Evolutionary conservation across 257 asterid genomes (phyloP).

Genomic region (Przewalskia tangutica): DNA sequence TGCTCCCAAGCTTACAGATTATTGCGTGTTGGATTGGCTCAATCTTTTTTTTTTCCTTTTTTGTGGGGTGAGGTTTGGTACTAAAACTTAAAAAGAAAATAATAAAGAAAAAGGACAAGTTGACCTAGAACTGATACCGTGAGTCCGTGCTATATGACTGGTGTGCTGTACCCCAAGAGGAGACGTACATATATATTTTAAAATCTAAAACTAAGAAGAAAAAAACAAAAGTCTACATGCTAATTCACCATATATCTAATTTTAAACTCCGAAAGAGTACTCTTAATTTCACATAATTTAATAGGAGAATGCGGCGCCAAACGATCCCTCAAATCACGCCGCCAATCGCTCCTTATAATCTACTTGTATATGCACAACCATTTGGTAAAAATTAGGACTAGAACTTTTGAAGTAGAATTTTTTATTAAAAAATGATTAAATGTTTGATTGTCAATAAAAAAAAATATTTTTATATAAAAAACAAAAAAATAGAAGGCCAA

Average conservation of each 20-base stretch:
- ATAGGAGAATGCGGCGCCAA: conserved; percentile 35
- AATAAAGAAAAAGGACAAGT: neutral
- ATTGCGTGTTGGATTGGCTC: neutral
- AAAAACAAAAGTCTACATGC: neutral
- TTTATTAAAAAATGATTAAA: too few relatives aligned
- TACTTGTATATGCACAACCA: neutral
- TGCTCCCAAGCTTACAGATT: neutral
- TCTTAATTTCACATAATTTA: neutral
- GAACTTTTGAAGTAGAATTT: too few relatives aligned
- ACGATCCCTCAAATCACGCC: conserved; percentile 47
- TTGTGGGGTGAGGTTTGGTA: neutral
- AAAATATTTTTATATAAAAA: too few relatives aligned
- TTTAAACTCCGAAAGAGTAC: neutral
- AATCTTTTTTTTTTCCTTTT: neutral
- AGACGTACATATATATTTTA: neutral
- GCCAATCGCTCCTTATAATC: conserved; percentile 31
- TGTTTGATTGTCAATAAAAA: too few relatives aligned
- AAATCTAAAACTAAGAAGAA: neutral
- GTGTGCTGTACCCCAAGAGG: neutral
- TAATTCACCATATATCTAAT: neutral
- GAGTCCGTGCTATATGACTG: neutral
- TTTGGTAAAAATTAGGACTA: too few relatives aligned
- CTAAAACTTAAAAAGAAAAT: too few relatives aligned
- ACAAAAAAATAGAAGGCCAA: too few relatives aligned
- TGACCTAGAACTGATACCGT: neutral